Base-by-base conservation (phyloP, 352 stramenopile species). In the Paralagenidium karlingii region DNA sequence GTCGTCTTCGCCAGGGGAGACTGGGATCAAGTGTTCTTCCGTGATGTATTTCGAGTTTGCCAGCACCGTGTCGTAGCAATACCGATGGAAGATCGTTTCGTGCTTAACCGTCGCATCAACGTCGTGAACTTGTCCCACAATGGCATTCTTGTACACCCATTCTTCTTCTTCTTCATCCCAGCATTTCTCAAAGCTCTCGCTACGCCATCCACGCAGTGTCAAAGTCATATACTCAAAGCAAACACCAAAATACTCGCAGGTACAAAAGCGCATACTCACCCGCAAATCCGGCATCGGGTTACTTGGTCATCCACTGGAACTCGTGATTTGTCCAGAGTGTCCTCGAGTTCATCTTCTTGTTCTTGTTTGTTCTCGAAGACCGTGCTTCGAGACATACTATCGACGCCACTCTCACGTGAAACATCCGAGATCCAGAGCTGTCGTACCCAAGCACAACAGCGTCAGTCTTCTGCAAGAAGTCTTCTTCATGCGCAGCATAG, bases 81-180 rank as follows among this genome's bases (percentile, higher is more conserved):
- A 90, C 57, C 89, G 89, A 69, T 92, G 78, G 49, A 92, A 89
- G 34, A 92, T 92, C 3, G 76, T 88, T 28, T 78, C 57, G 10
- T 82, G 57, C 38, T 68, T 58, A 13, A 47, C 38, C 25, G 47
- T 47, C 0, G 52, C 42, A 33, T 83, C 58, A 8, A 16, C 19
- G 8, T 30, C 26, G 43, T 84, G 68, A 33, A 91, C 83, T 36
- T 60, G 77, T 8, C 68, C 78, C n/a, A 69, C 52, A 20, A 91
- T 69, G 1, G 78, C 78, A 43, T 91, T 91, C 45, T 70, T 88
- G 53, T 92, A 92, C 76, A 92, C 85, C 78, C 78, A 92, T 22
- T 92, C 78, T 38, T 92, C 78, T 32, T 92, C 78, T 22, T 92
- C 78, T 71, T 92, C 78, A 29, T 89, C 69, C 73, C 74, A 92